A percentile compares a stretch with the other conserved stretches of the same genome.
Evolutionary conservation across 129 eudicot species (phyloP).

Genomic region (Flaveria robusta): DNA sequence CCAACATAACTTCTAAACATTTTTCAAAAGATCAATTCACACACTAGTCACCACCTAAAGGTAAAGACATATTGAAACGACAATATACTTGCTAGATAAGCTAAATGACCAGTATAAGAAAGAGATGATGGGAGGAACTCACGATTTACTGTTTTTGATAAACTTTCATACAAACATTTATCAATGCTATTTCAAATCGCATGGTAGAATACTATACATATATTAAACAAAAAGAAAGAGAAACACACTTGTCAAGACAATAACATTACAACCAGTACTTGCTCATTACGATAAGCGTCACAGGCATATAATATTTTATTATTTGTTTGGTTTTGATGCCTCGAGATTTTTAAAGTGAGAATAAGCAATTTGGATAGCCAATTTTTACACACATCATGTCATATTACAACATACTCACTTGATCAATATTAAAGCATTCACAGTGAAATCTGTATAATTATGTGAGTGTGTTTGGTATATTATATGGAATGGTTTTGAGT

Average conservation of each 20-base stretch:
- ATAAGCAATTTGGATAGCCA: not conserved
- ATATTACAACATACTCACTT: not conserved
- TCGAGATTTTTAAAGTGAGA: too few relatives aligned
- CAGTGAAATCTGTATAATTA: too few relatives aligned
- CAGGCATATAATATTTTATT: not conserved
- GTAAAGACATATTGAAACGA: not conserved
- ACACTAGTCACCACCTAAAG: not conserved
- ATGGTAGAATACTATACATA: too few relatives aligned
- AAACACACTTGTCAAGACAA: too few relatives aligned
- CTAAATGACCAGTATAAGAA: not conserved
- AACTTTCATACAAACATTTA: too few relatives aligned
- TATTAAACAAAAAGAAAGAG: too few relatives aligned
- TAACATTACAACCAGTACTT: too few relatives aligned
- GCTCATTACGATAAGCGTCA: not conserved
- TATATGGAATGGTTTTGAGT: too few relatives aligned
- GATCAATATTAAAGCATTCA: not conserved
- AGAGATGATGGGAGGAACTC: not conserved
- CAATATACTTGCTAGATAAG: too few relatives aligned
- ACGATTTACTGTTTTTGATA: not conserved
- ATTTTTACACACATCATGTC: not conserved
- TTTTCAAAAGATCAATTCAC: not conserved
- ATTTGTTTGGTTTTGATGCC: not conserved
- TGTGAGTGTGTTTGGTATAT: too few relatives aligned
- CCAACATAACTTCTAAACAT: not conserved
- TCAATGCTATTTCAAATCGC: too few relatives aligned